These are phyloP conservation scores for Lophiotrema nucula DNA, from an alignment of 495 filamentous ascomycete genomes.

Conservation along the genomic window DNA sequence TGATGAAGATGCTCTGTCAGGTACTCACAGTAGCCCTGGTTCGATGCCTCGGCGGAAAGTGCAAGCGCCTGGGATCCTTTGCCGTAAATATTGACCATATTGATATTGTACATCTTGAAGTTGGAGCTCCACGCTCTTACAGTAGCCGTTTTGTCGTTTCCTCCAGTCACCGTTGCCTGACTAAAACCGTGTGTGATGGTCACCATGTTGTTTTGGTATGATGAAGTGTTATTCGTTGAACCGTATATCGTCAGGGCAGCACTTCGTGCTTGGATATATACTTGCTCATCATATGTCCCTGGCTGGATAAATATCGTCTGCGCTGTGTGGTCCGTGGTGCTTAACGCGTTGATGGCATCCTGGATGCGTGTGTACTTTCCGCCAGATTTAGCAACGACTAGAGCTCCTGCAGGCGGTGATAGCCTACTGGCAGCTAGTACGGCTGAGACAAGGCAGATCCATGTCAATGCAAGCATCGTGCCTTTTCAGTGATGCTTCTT, in stretches of 20 bases:
- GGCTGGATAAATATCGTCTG: slow-evolving; percentile 63
- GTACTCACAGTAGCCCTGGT: slow-evolving; percentile 60
- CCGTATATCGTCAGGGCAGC: slow-evolving; percentile 58
- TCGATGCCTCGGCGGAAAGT: slow-evolving; percentile 51
- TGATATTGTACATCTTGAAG: slow-evolving; percentile 61
- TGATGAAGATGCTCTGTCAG: too few species aligned
- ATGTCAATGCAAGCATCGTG: background rate
- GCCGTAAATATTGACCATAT: slow-evolving; percentile 56
- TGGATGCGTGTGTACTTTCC: slow-evolving; percentile 51
- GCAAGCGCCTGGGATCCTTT: slow-evolving; percentile 59
- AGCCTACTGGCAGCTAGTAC: slow-evolving; percentile 39
- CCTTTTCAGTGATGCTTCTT: background rate
- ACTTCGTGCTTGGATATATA: slow-evolving; percentile 29
- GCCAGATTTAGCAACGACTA: slow-evolving; percentile 48
- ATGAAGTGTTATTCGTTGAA: slow-evolving; percentile 53
- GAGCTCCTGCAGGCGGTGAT: slow-evolving; percentile 50
- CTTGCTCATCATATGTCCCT: slow-evolving; percentile 45
- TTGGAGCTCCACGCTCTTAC: slow-evolving; percentile 53
- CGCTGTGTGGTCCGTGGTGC: slow-evolving; percentile 36
- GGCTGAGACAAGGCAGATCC: background rate
- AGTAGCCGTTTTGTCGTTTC: slow-evolving; percentile 51
- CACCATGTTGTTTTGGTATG: slow-evolving; percentile 56
- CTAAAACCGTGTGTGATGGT: slow-evolving; percentile 52
- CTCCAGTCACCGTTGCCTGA: slow-evolving; percentile 41
- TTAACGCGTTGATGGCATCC: slow-evolving; percentile 50